A percentile compares a stretch with the other conserved stretches of the same genome.
These are phyloP conservation scores for Pseudoturritis turrita DNA, from an alignment of 345 rosid genomes.

Conservation along the genomic window DNA sequence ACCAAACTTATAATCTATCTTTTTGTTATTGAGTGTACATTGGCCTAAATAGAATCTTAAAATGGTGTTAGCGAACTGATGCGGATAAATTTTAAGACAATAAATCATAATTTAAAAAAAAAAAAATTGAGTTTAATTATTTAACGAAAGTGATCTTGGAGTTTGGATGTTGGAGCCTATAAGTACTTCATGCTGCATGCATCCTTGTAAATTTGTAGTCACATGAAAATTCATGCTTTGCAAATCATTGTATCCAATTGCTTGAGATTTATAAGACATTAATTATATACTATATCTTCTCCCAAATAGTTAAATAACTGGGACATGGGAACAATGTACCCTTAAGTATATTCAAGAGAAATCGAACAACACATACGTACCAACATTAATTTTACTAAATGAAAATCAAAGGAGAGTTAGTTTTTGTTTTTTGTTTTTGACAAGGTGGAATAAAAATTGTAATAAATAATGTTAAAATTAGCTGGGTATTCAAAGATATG, in stretches of 20 bases:
- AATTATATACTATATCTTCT: background rate
- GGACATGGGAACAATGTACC: slow-evolving; percentile 12
- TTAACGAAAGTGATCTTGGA: slow-evolving; percentile 17
- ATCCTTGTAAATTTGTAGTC: background rate
- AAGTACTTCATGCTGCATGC: slow-evolving; percentile 3
- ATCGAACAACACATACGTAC: slow-evolving; percentile 22
- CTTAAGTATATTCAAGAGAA: slow-evolving; percentile 17
- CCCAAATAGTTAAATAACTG: background rate
- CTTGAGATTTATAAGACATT: background rate
- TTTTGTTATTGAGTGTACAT: background rate
- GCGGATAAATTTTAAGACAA: background rate
- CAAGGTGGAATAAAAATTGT: background rate
- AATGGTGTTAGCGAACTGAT: background rate
- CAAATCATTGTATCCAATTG: slow-evolving; percentile 16
- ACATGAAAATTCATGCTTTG: slow-evolving; percentile 18
- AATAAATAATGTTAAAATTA: background rate
- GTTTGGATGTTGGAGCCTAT: slow-evolving; percentile 20
- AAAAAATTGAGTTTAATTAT: background rate
- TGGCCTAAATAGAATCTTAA: background rate
- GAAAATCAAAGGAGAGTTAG: background rate
- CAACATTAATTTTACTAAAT: background rate
- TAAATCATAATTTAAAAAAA: background rate
- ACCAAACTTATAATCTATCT: background rate
- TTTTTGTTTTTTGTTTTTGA: background rate
- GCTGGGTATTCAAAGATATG: background rate